These are phyloP conservation scores for Clavispora fructus DNA, from an alignment of 805 yeast genomes.

Conservation along the genomic window DNA sequence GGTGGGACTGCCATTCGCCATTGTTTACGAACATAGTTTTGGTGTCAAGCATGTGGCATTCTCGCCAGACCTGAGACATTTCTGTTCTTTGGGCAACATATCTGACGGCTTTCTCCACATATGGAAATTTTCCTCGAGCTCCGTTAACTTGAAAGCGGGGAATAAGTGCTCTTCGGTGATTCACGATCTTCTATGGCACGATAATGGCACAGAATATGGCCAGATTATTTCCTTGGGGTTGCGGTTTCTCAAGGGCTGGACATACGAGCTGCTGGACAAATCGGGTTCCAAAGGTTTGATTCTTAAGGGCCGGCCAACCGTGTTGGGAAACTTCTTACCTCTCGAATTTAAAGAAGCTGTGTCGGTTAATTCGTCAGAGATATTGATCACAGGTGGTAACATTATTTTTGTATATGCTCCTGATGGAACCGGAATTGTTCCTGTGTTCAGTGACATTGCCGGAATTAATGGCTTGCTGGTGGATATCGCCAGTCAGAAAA, in stretches of 20 bases:
- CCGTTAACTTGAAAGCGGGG: conserved; percentile 35
- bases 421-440: conserved; percentile 13
- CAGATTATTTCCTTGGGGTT: conserved; percentile 54
- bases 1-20: conserved; percentile 43
- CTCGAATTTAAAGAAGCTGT: conserved; percentile 44
- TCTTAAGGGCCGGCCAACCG: conserved; percentile 55
- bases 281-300: conserved; percentile 1
- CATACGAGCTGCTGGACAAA: conserved; percentile 18
- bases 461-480: conserved; percentile 16
- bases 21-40: conserved; percentile 58
- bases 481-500: conserved; percentile 12
- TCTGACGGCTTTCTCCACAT: conserved; percentile 65
- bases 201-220: conserved; percentile 13
- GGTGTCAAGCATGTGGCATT: conserved; percentile 55
- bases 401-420: conserved; percentile 26
- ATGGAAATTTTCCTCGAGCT: conserved; percentile 41
- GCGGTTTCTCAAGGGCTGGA: conserved; percentile 62
- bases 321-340: conserved; percentile 46
- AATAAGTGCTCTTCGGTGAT: conserved; percentile 62
- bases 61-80: conserved; percentile 49
- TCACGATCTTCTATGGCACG: conserved; percentile 53
- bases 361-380: conserved; percentile 29
- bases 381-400: conserved; percentile 29
- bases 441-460: not conserved
- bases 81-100: conserved; percentile 61